phyloP scores from a whole-genome alignment of 371 early-diverging fungal species.

The Umbelopsis sp. region DNA sequence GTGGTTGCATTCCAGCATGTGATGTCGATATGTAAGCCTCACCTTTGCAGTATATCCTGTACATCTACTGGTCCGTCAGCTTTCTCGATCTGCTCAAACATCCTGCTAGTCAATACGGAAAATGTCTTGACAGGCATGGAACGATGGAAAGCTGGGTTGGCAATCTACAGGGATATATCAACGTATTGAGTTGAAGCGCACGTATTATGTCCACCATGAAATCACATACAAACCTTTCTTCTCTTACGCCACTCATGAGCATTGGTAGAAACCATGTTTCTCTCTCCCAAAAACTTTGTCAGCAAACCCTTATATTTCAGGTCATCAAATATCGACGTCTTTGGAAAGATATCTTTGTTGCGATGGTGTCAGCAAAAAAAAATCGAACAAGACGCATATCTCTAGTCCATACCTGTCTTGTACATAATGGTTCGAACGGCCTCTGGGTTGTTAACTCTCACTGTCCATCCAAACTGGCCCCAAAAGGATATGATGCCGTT shows the following conservation, averaged over 20 bases:
- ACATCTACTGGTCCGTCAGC: conserved; percentile 19
- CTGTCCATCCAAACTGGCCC: conserved; percentile 30
- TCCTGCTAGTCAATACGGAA: conserved; percentile 25
- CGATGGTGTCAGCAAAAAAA: neutral
- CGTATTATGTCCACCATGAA: neutral
- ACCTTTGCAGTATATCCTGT: conserved; percentile 13
- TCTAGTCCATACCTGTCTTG: conserved; percentile 31
- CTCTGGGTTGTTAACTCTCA: conserved; percentile 34
- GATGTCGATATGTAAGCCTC: neutral
- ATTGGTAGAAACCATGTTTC: conserved; percentile 34
- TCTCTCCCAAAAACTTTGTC: conserved; percentile 29
- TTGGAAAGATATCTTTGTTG: conserved; percentile 31
- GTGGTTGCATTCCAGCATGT: neutral
- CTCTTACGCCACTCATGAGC: conserved; percentile 41
- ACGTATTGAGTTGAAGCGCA: neutral
- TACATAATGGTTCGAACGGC: conserved; percentile 30
- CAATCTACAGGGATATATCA: conserved; percentile 15
- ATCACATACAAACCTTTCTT: conserved; percentile 27
- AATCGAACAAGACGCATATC: too few species aligned
- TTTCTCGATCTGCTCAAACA: conserved; percentile 32
- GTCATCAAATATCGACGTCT: conserved; percentile 3
- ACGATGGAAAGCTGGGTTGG: conserved; percentile 44
- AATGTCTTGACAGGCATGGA: conserved; percentile 37
- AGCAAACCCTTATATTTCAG: conserved; percentile 14
- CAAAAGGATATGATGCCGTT: neutral